Evolutionary conservation across 805 yeast genomes (phyloP), one percentile per base, ranked within the genome.

Genomic region (Wickerhamiella sergipiensis): DNA sequence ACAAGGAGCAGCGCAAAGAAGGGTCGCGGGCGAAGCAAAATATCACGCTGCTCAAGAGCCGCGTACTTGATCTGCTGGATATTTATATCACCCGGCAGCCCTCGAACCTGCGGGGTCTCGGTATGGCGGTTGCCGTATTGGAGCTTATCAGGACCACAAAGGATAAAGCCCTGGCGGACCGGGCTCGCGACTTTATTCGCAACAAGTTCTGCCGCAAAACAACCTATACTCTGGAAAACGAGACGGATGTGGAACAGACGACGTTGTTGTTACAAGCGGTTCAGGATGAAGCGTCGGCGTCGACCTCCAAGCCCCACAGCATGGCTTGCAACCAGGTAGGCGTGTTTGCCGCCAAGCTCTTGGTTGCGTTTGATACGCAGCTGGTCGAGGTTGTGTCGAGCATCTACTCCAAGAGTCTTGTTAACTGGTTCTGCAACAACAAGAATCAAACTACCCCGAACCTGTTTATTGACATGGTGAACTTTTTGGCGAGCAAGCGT

Each of bases 1-100:
- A 83, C 73, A 64, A 75, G 84, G 56, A 59, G 49, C 55, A 58
- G 60, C 85, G 85, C 59, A 65, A 74, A 19, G 94, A 85, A 53
- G 85, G 79, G n/a, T 68, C 73, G 46, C 83, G 81, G 54, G 95
- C 97, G 6, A 78, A 81, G 60, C 84, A 83, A 62, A 83, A 80
- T 59, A 83, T 90, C 71, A 72, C 81, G 4, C 75, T 83, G 48
- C 83, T 89, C 68, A 90, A 90, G 61, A 78, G 76, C 57, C 72
- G 95, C 50, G 75, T 87, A 7, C 67, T 90, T 48, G 96, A 89
- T 59, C 70, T 90, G 61, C 61, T 90, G 21, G 94, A 85, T 22
- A 67, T 76, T 6, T 86, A 77, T 59, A 67, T 71, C 53, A 76
- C 74, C 55, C 61, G 61, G 33, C 74, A 74, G 59, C 74, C 73